Percentiles rank a stretch among this genome's conserved stretches.
Conservation (phyloP, 352 stramenopile species). For the Globisporangium emineosum region DNA sequence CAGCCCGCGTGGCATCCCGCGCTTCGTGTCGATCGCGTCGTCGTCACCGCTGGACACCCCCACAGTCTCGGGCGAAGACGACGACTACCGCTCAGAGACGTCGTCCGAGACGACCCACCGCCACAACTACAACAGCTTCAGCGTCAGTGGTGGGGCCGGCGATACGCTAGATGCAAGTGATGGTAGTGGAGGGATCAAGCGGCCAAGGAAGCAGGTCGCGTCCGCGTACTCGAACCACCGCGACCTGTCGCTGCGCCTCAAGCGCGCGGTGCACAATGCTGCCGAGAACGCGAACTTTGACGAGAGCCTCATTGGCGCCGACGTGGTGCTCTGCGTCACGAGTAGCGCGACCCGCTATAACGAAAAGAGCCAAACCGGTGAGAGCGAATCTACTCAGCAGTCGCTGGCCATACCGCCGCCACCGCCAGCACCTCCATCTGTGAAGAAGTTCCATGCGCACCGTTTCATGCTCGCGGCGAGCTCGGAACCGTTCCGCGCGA, state of each 20-base stretch:
- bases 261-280: slow-evolving; percentile 36
- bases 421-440: background rate
- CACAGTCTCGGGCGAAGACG: slow-evolving; percentile 61
- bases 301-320: slow-evolving; percentile 56
- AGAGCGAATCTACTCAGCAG: background rate
- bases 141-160: background rate
- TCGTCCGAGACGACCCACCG: slow-evolving; percentile 55
- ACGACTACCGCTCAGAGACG: slow-evolving; percentile 78
- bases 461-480: slow-evolving; percentile 83
- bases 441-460: slow-evolving; percentile 61
- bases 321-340: slow-evolving; percentile 70
- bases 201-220: slow-evolving; percentile 31
- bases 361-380: slow-evolving; percentile 4
- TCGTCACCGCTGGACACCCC: slow-evolving; percentile 54
- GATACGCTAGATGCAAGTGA: background rate
- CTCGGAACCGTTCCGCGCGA: slow-evolving; percentile 78
- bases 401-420: background rate
- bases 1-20: background rate
- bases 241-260: slow-evolving; percentile 57
- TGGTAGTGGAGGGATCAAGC: slow-evolving; percentile 5
- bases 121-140: background rate
- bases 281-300: slow-evolving; percentile 39
- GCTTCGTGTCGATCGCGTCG: slow-evolving; percentile 1
- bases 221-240: slow-evolving; percentile 60
- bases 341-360: slow-evolving; percentile 5